Evolutionary conservation across 495 filamentous ascomycete genomes (phyloP).

Genomic region (Penicillium turbatum): DNA sequence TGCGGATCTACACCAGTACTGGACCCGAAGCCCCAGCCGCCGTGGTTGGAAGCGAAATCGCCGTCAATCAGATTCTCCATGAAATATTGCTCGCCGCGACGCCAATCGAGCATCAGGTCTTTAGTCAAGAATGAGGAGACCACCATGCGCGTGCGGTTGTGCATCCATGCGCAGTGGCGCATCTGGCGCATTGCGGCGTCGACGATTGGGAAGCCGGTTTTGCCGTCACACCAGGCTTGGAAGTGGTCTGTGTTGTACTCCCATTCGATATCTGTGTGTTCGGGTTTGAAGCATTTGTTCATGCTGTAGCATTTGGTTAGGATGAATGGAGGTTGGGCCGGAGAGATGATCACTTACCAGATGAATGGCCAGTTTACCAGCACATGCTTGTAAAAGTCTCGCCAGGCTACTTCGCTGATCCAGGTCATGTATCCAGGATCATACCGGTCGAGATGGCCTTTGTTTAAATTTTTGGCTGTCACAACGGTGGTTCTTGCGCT

Average conservation of each 20-base stretch:
- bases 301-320: conserved; percentile 49
- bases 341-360: conserved; percentile 50
- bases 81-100: conserved; percentile 82
- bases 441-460: conserved; percentile 65
- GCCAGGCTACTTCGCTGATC: conserved; percentile 88
- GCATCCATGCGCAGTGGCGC: conserved; percentile 69
- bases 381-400: conserved; percentile 91
- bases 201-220: conserved; percentile 81
- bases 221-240: conserved; percentile 68
- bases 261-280: conserved; percentile 80
- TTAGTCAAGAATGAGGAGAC: conserved; percentile 84
- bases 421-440: conserved; percentile 64
- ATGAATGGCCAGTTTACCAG: conserved; percentile 83
- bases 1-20: conserved; percentile 85
- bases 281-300: conserved; percentile 90
- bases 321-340: background rate
- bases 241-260: conserved; percentile 67
- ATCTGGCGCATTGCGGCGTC: conserved; percentile 92
- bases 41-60: conserved; percentile 89
- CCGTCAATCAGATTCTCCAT: conserved; percentile 88
- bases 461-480: conserved; percentile 63
- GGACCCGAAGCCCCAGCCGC: conserved; percentile 84
- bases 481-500: conserved; percentile 71
- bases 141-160: conserved; percentile 87
- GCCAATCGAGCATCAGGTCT: conserved; percentile 86